Conservation (phyloP, 768 basidiomycete species). For the Pleurotus eryngii region DNA sequence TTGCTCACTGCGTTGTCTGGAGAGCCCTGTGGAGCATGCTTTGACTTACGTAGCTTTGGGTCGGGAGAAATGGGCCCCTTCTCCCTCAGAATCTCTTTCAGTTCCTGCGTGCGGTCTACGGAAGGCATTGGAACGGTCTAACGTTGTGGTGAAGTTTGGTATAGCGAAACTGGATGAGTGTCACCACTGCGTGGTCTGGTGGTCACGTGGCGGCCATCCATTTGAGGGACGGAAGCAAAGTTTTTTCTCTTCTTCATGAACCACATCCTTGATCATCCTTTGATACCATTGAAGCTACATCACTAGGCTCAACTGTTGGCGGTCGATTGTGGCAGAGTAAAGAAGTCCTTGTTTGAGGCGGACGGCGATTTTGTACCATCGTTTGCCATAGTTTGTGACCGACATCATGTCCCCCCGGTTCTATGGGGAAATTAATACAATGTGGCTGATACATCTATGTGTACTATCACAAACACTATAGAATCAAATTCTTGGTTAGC, state of each 20-base stretch:
- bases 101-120: constrained; percentile 60
- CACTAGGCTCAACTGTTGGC: not conserved
- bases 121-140: constrained; percentile 43
- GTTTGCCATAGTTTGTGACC: constrained; percentile 59
- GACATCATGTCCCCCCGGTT: constrained; percentile 17
- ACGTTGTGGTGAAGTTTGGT: not conserved
- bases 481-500: not conserved
- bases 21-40: not conserved
- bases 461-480: not conserved
- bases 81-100: constrained; percentile 48
- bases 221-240: not conserved
- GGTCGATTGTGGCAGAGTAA: constrained; percentile 26
- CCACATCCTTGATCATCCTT: not conserved
- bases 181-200: not conserved
- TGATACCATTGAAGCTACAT: not conserved
- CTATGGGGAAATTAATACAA: too few species aligned
- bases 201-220: not conserved
- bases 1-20: constrained; percentile 41
- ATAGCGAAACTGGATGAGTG: too few species aligned
- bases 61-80: constrained; percentile 26
- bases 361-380: constrained; percentile 48
- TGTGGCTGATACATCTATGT: constrained; percentile 2
- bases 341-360: constrained; percentile 73
- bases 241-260: not conserved
- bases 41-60: constrained; percentile 20